These are phyloP conservation scores for Phalaenopsis equestris DNA, from an alignment of 106 monocot species.

Conservation along the genomic window DNA sequence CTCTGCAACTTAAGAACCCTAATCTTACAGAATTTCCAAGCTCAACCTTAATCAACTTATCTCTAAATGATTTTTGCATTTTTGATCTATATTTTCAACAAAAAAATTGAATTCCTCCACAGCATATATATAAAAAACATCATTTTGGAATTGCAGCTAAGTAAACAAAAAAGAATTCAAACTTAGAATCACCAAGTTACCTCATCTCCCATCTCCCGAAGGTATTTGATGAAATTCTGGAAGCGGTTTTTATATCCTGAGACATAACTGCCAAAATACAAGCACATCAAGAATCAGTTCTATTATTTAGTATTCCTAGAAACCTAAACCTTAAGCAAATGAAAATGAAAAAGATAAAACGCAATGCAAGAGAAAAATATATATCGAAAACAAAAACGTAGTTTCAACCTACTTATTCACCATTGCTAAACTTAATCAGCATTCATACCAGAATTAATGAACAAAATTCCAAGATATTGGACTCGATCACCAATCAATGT, in stretches of 20 bases:
- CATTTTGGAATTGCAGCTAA: no score
- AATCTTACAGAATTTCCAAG: no score
- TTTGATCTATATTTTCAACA: no score
- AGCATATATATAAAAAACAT: no score
- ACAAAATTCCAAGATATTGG: neutral
- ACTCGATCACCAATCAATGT: neutral
- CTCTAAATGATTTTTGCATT: no score
- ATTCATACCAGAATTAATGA: neutral
- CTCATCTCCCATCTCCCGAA: constrained; percentile 96
- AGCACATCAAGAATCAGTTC: neutral
- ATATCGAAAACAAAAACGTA: neutral
- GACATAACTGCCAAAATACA: constrained; percentile 59
- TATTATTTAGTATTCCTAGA: neutral
- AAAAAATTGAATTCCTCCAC: no score
- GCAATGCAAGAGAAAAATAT: neutral
- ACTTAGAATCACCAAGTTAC: constrained; percentile 14
- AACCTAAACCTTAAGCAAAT: neutral
- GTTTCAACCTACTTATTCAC: neutral
- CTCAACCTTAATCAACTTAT: no score
- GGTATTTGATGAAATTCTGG: constrained; percentile 91
- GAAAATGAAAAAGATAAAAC: neutral
- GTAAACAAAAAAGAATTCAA: no score
- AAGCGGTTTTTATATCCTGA: constrained; percentile 97
- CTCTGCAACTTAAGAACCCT: no score
- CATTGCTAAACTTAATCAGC: neutral